Evolutionary conservation across 2,329 filamentous ascomycete genomes (phyloP).

Genomic region (Botrytis tulipae): DNA sequence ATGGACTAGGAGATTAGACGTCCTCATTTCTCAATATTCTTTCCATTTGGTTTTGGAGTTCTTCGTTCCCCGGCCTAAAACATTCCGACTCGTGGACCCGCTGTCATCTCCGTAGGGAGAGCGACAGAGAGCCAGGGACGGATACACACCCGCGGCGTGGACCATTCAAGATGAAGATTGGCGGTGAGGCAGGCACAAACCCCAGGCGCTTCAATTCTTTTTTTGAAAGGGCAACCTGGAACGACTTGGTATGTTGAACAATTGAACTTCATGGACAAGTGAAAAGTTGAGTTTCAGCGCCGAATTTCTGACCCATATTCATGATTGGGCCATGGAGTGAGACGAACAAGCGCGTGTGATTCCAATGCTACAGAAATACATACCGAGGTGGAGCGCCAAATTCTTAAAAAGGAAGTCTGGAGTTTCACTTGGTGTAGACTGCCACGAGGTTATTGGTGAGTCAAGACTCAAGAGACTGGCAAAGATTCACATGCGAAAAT

Average conservation of each 20-base stretch:
- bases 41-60: neutral
- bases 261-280: neutral
- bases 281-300: constrained; percentile 14
- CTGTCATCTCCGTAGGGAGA: constrained; percentile 10
- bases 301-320: neutral
- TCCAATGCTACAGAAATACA: constrained; percentile 9
- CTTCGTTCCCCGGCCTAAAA: neutral
- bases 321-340: constrained; percentile 12
- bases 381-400: constrained; percentile 6
- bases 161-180: constrained; percentile 1
- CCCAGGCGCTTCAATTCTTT: neutral
- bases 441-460: constrained; percentile 24
- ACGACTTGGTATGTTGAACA: neutral
- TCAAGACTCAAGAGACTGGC: neutral
- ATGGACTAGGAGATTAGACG: neutral
- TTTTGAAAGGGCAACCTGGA: neutral
- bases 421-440: constrained; percentile 25
- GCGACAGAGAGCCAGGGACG: neutral
- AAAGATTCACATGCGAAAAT: constrained; percentile 11
- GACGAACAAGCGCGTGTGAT: constrained; percentile 14
- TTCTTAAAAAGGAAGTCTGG: neutral
- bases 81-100: constrained; percentile 1
- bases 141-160: neutral
- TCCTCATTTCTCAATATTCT: neutral
- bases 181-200: constrained; percentile 4